Base-by-base conservation (phyloP, 768 basidiomycete species). In the Russula griseocarnosa region DNA sequence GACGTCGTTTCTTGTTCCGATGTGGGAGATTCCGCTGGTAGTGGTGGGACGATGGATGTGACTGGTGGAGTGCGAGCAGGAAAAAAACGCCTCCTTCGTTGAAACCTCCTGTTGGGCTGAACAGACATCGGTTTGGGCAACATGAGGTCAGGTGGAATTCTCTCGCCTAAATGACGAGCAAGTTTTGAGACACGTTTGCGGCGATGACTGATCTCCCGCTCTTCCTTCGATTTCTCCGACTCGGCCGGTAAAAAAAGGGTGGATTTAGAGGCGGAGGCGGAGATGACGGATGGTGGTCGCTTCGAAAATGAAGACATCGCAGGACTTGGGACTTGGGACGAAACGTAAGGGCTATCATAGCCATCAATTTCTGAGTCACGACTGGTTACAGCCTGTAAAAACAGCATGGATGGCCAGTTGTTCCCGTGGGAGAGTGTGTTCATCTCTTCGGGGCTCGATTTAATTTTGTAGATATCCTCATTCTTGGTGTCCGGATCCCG, bases 121-220 rank as follows among this genome's bases (percentile, higher is more conserved):
- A 38, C 47, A 24, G 30, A 8, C 13, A 18, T 34, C 14, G 18
- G 26, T 6, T 32, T 61, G 26, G 66, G 59, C 1, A 53, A 20
- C 44, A 67, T 24, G 14, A 67, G 63, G 34, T 60, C 51, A 3
- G 51, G 51, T 13, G 66, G 66, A 14, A 67, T 56, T 9, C 47
- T 40, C 59, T 67, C 63, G 50, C 63, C 66, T 13, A 67, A 30
- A 40, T 46, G 22, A 18, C 64, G 66, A 44, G 57, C 34, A 20
- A 67, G 63, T 55, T 67, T 67, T n/a, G 66, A 40, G 58, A 67
- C 30, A 32, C 66, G 64, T 54, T 42, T 67, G 24, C 66, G 66
- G 32, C 63, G 64, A 42, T 24, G 30, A 18, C 34, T 42, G 44
- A 36, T n/a, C 55, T 56, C 63, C 16, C 24, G n/a, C 51, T 57